These are phyloP conservation scores for Macadamia integrifolia DNA, from an alignment of 164 flowering plant species.

Conservation along the genomic window DNA sequence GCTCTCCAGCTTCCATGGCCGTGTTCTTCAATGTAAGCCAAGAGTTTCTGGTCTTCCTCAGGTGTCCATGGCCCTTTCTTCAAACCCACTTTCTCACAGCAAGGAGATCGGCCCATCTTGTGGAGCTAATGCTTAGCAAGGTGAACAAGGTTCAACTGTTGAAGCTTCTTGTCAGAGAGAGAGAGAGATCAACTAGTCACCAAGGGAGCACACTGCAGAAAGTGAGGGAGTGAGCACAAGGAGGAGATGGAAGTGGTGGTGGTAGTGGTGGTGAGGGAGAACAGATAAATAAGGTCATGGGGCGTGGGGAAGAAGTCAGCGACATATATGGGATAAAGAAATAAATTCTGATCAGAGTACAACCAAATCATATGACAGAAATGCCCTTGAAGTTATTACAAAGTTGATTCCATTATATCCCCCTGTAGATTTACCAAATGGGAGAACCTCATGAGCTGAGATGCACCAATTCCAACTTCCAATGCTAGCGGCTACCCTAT, in stretches of 20 bases:
- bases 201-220: too few species aligned
- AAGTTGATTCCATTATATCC: not conserved
- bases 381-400: not conserved
- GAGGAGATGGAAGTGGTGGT: not conserved
- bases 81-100: constrained; percentile 85
- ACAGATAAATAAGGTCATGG: constrained; percentile 15
- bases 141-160: not conserved
- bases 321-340: constrained; percentile 15
- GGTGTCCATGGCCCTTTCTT: constrained; percentile 99
- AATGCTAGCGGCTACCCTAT: too few species aligned
- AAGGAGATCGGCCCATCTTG: constrained; percentile 28
- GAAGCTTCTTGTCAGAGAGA: constrained; percentile 9
- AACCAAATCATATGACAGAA: not conserved
- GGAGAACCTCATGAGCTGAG: too few species aligned
- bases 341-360: not conserved
- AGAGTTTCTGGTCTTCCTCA: constrained; percentile 90
- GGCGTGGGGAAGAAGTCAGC: constrained; percentile 31
- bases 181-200: not conserved
- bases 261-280: not conserved
- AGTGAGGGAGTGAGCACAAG: constrained; percentile 2
- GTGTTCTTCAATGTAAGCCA: constrained; percentile 88
- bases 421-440: not conserved
- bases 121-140: not conserved
- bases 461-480: too few species aligned
- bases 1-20: constrained; percentile 99